phyloP scores from a whole-genome alignment of 805 yeast species.

The Diddensiella caesifluorescens region DNA sequence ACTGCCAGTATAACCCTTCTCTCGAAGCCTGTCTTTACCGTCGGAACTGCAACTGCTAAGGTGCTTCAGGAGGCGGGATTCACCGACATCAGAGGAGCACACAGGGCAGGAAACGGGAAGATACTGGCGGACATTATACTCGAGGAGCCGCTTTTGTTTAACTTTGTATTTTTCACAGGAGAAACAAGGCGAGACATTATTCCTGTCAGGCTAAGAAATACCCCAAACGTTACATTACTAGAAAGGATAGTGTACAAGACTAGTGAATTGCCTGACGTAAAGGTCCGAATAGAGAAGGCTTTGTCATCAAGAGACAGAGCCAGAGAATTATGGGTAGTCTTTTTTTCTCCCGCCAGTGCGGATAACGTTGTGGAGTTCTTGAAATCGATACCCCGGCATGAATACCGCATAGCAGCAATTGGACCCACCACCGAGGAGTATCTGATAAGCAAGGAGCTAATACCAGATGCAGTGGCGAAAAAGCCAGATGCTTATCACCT shows the following conservation, averaged over 20 bases:
- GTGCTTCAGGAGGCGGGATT: constrained; percentile 62
- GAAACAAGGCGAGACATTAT: constrained; percentile 76
- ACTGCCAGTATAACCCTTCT: constrained; percentile 21
- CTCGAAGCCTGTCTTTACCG: constrained; percentile 60
- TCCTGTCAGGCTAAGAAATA: constrained; percentile 49
- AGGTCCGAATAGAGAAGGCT: constrained; percentile 28
- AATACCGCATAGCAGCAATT: constrained; percentile 63
- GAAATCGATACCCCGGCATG: constrained; percentile 18
- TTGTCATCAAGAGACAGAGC: background rate
- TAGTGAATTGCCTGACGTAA: constrained; percentile 42
- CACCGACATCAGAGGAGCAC: constrained; percentile 62
- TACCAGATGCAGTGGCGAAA: constrained; percentile 57
- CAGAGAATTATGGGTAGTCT: constrained; percentile 57
- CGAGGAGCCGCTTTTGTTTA: constrained; percentile 17
- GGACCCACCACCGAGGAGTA: constrained; percentile 85
- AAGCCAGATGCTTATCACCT: constrained; percentile 69
- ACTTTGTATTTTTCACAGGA: constrained; percentile 71
- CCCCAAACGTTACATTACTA: constrained; percentile 40
- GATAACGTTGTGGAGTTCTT: constrained; percentile 50
- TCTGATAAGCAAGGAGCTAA: constrained; percentile 46
- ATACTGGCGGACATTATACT: constrained; percentile 60
- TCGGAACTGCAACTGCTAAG: constrained; percentile 81
- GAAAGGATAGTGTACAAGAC: constrained; percentile 74
- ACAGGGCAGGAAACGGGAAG: constrained; percentile 74
- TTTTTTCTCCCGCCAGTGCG: constrained; percentile 91